Conservation (phyloP, 352 stramenopile species). For the Peronospora destructor region DNA sequence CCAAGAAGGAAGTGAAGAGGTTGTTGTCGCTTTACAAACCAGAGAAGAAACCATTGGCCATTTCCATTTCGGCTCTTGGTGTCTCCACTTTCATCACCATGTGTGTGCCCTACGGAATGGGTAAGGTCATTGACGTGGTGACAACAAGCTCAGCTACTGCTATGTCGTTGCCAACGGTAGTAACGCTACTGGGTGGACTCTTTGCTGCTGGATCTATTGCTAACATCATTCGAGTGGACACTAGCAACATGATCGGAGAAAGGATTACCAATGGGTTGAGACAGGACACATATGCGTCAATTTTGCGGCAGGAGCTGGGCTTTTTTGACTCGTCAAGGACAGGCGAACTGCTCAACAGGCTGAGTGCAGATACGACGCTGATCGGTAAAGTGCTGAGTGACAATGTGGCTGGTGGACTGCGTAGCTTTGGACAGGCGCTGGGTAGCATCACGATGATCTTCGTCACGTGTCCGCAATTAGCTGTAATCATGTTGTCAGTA, state of each 20-base stretch:
- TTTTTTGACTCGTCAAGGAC: slow-evolving; percentile 89
- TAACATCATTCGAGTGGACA: slow-evolving; percentile 67
- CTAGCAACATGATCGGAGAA: slow-evolving; percentile 84
- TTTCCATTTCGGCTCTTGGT: slow-evolving; percentile 57
- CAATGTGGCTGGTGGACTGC: slow-evolving; percentile 72
- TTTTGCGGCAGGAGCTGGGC: slow-evolving; percentile 79
- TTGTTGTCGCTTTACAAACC: slow-evolving; percentile 56
- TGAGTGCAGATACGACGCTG: slow-evolving; percentile 87
- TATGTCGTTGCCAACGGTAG: slow-evolving; percentile 39
- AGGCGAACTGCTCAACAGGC: slow-evolving; percentile 87
- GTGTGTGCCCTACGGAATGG: slow-evolving; percentile 76
- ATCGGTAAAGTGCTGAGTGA: slow-evolving; percentile 91
- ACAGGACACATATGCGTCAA: slow-evolving; percentile 73
- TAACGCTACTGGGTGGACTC: slow-evolving; percentile 53
- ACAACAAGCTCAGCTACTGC: slow-evolving; percentile 34
- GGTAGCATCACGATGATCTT: slow-evolving; percentile 88
- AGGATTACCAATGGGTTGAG: slow-evolving; percentile 74
- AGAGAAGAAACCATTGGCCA: slow-evolving; percentile 54
- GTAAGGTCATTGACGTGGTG: slow-evolving; percentile 74
- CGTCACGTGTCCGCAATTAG: slow-evolving; percentile 86
- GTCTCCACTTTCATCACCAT: slow-evolving; percentile 73
- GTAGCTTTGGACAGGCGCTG: slow-evolving; percentile 71
- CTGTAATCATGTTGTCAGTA: slow-evolving; percentile 84
- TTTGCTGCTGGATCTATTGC: slow-evolving; percentile 65
- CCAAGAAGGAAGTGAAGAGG: slow-evolving; percentile 31